Conservation (phyloP, 192 early-diverging fungal genomes). For the Haplosporangium gracile region DNA sequence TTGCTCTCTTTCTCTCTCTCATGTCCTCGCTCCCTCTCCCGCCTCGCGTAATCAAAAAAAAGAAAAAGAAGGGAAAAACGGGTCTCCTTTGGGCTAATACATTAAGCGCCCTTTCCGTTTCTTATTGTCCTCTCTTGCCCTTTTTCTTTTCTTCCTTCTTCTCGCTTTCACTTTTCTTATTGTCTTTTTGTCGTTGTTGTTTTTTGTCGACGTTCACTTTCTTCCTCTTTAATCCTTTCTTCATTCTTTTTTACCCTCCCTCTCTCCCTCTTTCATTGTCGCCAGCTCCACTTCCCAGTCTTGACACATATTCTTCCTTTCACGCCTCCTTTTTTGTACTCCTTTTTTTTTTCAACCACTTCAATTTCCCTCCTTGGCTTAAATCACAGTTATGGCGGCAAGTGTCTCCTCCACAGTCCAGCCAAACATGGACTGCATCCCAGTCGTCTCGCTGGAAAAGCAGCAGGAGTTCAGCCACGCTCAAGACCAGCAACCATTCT, state of each 20-base stretch:
- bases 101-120: background rate
- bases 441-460: background rate
- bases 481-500: conserved; percentile 15
- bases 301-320: background rate
- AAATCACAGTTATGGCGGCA: conserved; percentile 20
- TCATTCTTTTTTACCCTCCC: background rate
- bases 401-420: conserved; percentile 25
- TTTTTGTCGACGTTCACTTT: background rate
- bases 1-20: background rate
- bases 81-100: background rate
- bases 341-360: background rate
- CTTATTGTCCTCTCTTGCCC: background rate
- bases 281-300: background rate
- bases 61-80: background rate
- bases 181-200: background rate
- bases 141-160: background rate
- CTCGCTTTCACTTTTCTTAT: background rate
- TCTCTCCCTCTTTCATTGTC: background rate
- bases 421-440: background rate
- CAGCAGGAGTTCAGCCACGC: conserved; percentile 28
- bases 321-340: conserved; percentile 4
- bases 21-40: background rate
- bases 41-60: conserved; percentile 4
- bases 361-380: background rate
- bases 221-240: background rate